phyloP scores from a whole-genome alignment of 352 stramenopile species.

The Blastocystis sp. region DNA sequence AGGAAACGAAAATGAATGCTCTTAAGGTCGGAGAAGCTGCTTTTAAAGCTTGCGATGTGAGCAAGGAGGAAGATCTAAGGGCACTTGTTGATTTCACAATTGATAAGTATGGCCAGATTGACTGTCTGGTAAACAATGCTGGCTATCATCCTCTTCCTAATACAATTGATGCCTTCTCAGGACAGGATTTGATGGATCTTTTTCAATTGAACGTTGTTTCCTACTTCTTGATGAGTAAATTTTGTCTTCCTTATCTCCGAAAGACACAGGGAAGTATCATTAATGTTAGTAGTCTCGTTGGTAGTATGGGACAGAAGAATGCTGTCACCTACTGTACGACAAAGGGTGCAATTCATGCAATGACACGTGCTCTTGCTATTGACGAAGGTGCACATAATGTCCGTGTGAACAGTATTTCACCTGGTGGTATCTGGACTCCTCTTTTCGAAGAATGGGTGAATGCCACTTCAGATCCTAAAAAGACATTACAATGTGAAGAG shows the following conservation, averaged over 20 bases:
- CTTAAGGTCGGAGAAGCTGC: slow-evolving; percentile 32
- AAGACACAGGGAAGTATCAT: slow-evolving; percentile 65
- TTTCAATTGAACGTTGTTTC: slow-evolving; percentile 67
- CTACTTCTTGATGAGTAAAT: slow-evolving; percentile 61
- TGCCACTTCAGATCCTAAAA: slow-evolving; percentile 29
- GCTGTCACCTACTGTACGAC: slow-evolving; percentile 60
- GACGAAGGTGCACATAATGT: slow-evolving; percentile 55
- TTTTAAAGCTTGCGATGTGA: slow-evolving; percentile 63
- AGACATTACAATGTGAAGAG: slow-evolving; percentile 43
- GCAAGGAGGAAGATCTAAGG: slow-evolving; percentile 53
- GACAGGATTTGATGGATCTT: slow-evolving; percentile 62
- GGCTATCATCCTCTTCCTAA: slow-evolving; percentile 65
- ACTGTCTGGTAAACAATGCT: slow-evolving; percentile 67
- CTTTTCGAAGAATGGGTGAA: slow-evolving; percentile 66
- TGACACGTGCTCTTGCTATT: slow-evolving; percentile 61
- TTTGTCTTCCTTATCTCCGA: slow-evolving; percentile 62
- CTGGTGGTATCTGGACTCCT: slow-evolving; percentile 63
- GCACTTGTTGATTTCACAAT: slow-evolving; percentile 66
- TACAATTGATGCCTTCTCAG: slow-evolving; percentile 34
- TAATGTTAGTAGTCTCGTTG: slow-evolving; percentile 60
- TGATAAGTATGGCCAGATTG: slow-evolving; percentile 65
- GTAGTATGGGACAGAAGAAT: slow-evolving; percentile 57
- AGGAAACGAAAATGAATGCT: slow-evolving; percentile 67
- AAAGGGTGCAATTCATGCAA: slow-evolving; percentile 64
- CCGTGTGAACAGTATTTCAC: slow-evolving; percentile 66